Evolutionary conservation across 805 yeast species (phyloP).

Genomic region (Spathaspora arborariae): DNA sequence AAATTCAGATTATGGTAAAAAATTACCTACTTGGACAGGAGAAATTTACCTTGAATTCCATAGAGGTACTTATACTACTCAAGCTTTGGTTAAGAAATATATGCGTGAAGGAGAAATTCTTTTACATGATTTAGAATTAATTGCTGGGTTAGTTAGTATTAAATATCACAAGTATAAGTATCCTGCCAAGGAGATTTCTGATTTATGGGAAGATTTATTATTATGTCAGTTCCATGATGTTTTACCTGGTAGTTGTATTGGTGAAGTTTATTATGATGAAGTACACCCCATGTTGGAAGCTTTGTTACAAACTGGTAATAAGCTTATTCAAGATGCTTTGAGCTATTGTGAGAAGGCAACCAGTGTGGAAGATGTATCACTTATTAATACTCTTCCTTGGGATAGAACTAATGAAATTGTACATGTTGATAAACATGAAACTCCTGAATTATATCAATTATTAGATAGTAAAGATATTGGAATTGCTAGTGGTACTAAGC

Average conservation of each 20-base stretch:
- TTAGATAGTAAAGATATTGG: constrained; percentile 10
- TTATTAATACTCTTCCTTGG: constrained; percentile 67
- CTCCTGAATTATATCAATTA: constrained; percentile 13
- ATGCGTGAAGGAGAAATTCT: constrained; percentile 75
- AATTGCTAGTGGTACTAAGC: constrained; percentile 9
- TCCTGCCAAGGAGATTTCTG: constrained; percentile 65
- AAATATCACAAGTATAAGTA: constrained; percentile 53
- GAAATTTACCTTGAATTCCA: constrained; percentile 93
- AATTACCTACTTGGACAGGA: constrained; percentile 85
- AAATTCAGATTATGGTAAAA: constrained; percentile 60
- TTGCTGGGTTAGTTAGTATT: constrained; percentile 75
- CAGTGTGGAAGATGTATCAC: constrained; percentile 5
- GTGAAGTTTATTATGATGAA: constrained; percentile 79
- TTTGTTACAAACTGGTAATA: constrained; percentile 50
- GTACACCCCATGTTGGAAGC: constrained; percentile 73
- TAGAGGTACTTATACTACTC: constrained; percentile 95
- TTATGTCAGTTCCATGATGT: constrained; percentile 97
- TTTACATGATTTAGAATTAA: constrained; percentile 79
- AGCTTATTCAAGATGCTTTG: constrained; percentile 50
- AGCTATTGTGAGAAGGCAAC: constrained; percentile 26
- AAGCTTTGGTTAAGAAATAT: constrained; percentile 76
- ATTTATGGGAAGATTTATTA: constrained; percentile 83
- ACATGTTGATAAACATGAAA: constrained; percentile 22
- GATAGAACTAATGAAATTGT: constrained; percentile 42
- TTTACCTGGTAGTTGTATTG: constrained; percentile 95